Percentiles rank a stretch among this genome's conserved stretches.
Evolutionary conservation across 805 yeast genomes (phyloP).

Genomic region (Candida morakotiae): DNA sequence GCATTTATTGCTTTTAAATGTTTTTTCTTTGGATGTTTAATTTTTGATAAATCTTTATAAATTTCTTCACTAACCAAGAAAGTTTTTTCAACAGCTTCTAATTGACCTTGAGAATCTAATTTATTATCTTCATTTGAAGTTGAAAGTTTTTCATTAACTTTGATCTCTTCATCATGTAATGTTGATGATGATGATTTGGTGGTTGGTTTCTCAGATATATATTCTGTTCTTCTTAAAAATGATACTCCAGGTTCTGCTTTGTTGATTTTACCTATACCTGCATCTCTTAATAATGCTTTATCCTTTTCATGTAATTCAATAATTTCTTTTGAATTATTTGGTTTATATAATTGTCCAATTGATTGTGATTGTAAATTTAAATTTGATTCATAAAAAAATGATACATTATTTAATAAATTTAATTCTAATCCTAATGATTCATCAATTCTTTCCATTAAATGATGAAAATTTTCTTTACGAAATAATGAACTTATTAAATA

Average conservation of each 20-base stretch:
- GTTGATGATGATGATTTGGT: not conserved
- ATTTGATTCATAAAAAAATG: conserved; percentile 54
- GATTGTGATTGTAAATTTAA: too few relatives aligned
- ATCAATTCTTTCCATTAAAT: conserved; percentile 52
- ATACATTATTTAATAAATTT: conserved; percentile 64
- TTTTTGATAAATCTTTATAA: conserved; percentile 34
- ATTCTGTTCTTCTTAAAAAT: conserved; percentile 93
- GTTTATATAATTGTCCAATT: conserved; percentile 3
- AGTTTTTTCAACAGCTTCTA: conserved; percentile 69
- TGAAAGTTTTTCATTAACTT: conserved; percentile 15
- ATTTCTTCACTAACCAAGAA: conserved; percentile 60
- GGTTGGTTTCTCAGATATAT: conserved; percentile 63
- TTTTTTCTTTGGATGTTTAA: conserved; percentile 78
- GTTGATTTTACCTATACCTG: conserved; percentile 47
- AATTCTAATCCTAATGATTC: conserved; percentile 72
- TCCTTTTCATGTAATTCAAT: conserved; percentile 73
- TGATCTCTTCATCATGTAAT: conserved; percentile 10
- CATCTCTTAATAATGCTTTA: conserved; percentile 72
- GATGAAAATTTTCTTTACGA: conserved; percentile 67
- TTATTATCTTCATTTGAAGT: conserved; percentile 26
- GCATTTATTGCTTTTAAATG: conserved; percentile 68
- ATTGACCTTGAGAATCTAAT: conserved; percentile 59
- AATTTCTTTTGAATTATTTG: conserved; percentile 17
- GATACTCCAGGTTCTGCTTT: conserved; percentile 53
- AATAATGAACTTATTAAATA: conserved; percentile 67